phyloP scores from a whole-genome alignment of 352 stramenopile species.

The Aphanomyces stellatus region DNA sequence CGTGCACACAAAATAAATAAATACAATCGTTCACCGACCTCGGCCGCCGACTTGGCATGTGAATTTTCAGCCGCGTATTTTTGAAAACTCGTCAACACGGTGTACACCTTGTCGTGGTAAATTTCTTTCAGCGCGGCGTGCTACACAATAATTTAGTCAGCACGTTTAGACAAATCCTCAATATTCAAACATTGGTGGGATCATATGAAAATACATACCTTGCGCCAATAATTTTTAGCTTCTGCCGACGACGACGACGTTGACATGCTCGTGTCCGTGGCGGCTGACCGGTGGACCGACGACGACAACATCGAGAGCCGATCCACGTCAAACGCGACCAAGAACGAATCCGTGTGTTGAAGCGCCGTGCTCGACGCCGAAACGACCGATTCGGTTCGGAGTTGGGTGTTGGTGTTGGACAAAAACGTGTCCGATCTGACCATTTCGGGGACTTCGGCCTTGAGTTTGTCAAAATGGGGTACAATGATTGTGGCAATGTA shows the following conservation, averaged over 20 bases:
- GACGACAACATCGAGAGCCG: slow-evolving; percentile 1
- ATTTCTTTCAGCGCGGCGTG: slow-evolving; percentile 16
- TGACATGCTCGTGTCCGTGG: not conserved
- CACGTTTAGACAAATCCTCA: not conserved
- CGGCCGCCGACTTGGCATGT: slow-evolving; percentile 17
- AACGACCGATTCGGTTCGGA: not conserved
- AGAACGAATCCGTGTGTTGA: slow-evolving; percentile 5
- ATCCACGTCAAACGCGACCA: slow-evolving; percentile 1
- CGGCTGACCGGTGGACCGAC: not conserved
- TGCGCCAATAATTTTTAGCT: slow-evolving; percentile 10
- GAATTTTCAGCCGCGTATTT: slow-evolving; percentile 11
- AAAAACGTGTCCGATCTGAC: no score
- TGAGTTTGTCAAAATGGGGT: slow-evolving; percentile 6
- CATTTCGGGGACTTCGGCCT: not conserved
- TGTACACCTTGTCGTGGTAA: slow-evolving; percentile 10
- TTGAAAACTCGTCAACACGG: slow-evolving; percentile 5
- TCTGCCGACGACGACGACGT: not conserved
- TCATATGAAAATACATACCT: slow-evolving; percentile 5
- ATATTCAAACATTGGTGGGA: not conserved
- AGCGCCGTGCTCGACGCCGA: not conserved
- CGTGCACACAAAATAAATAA: not conserved
- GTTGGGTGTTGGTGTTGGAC: not conserved
- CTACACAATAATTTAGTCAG: not conserved
- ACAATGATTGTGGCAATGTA: slow-evolving; percentile 16
- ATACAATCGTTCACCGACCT: not conserved